These are phyloP conservation scores for Leccinum imitatum DNA, from an alignment of 768 basidiomycete species.

Conservation along the genomic window DNA sequence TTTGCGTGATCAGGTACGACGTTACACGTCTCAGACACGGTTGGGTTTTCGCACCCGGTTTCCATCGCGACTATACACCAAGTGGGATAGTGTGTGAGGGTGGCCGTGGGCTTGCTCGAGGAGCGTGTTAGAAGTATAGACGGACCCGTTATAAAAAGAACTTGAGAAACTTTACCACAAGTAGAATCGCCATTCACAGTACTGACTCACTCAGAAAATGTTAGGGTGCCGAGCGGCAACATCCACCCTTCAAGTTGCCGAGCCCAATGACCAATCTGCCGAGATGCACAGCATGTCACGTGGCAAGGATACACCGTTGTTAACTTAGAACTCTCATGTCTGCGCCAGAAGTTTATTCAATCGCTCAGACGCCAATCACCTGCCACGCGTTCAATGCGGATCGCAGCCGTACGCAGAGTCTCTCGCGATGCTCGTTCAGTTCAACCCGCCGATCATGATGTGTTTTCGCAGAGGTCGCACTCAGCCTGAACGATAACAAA, in stretches of 20 bases:
- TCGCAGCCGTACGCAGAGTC: constrained; percentile 66
- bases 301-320: background rate
- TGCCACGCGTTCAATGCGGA: constrained; percentile 91
- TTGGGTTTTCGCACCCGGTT: background rate
- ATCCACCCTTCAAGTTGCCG: no score
- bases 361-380: constrained; percentile 84
- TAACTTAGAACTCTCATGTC: constrained; percentile 44
- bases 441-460: constrained; percentile 8
- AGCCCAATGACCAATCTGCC: no score
- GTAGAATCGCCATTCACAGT: no score
- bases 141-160: no score
- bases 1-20: background rate
- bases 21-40: background rate
- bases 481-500: constrained; percentile 88
- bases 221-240: no score
- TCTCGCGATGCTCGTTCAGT: background rate
- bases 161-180: no score
- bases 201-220: no score
- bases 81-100: background rate
- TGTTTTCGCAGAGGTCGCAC: constrained; percentile 70
- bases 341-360: constrained; percentile 70
- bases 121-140: no score
- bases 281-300: constrained; percentile 3
- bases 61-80: background rate
- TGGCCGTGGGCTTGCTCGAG: no score